Conservation (phyloP, 208 protist genomes). For the Angomonas ambiguus region DNA sequence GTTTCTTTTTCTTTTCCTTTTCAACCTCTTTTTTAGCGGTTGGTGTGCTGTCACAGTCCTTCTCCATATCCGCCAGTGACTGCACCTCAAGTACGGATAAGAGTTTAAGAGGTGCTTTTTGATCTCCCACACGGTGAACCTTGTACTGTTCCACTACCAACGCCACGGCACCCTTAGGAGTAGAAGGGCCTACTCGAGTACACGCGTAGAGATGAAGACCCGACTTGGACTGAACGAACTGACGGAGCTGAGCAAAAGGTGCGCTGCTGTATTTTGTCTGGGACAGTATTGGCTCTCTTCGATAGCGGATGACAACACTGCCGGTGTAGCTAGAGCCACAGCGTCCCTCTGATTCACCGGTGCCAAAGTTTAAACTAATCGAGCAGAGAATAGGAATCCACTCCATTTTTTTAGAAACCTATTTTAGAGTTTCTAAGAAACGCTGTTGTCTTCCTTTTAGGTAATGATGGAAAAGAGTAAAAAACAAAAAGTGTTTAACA, state of each 20-base stretch:
- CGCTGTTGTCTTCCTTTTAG: neutral
- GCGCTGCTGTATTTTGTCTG: slow-evolving; percentile 14
- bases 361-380: slow-evolving; percentile 1
- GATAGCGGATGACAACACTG: slow-evolving; percentile 53
- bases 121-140: slow-evolving; percentile 15
- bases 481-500: neutral
- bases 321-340: slow-evolving; percentile 41
- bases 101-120: neutral
- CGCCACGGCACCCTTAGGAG: slow-evolving; percentile 21
- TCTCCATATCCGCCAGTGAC: neutral
- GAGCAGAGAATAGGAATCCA: neutral
- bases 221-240: slow-evolving; percentile 1
- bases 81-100: neutral
- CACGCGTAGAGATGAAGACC: slow-evolving; percentile 60
- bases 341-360: slow-evolving; percentile 9
- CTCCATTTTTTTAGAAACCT: no score
- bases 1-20: neutral
- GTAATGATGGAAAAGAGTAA: neutral
- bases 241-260: slow-evolving; percentile 10
- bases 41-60: neutral
- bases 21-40: neutral
- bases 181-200: slow-evolving; percentile 11
- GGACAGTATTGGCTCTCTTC: slow-evolving; percentile 4
- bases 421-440: no score
- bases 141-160: slow-evolving; percentile 39